Conservation (phyloP, 768 basidiomycete genomes). For the Kwoniella sp. region DNA sequence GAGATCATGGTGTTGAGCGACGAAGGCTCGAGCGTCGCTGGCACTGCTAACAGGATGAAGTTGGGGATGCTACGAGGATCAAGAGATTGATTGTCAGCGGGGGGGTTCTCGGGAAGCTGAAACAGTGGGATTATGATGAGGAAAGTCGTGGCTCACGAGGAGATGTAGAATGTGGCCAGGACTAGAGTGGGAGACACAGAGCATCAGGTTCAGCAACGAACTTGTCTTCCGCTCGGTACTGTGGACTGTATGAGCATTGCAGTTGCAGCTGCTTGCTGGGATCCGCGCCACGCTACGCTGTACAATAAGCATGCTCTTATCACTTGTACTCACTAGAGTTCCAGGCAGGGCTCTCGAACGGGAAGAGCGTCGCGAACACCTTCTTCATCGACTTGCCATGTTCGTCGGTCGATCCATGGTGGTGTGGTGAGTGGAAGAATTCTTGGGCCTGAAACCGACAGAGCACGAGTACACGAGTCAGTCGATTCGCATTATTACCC, state of each 20-base stretch:
- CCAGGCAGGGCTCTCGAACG: constrained; percentile 80
- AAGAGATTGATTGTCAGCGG: constrained; percentile 9
- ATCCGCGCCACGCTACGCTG: not conserved
- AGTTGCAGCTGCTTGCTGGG: constrained; percentile 38
- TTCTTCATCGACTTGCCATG: constrained; percentile 63
- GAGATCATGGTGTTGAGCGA: constrained; percentile 93
- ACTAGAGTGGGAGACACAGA: constrained; percentile 57
- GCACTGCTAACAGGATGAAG: constrained; percentile 91
- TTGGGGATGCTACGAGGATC: constrained; percentile 72
- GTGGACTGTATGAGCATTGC: not conserved
- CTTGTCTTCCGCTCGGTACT: too few relatives aligned
- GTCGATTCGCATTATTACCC: not conserved
- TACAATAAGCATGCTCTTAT: not conserved
- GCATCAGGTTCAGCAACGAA: not conserved
- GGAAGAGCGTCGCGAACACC: constrained; percentile 79
- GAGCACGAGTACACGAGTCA: too few relatives aligned
- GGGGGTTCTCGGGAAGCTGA: too few relatives aligned
- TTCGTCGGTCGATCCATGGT: constrained; percentile 16
- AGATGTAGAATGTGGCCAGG: constrained; percentile 92
- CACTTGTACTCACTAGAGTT: constrained; percentile 65
- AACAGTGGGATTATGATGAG: constrained; percentile 9
- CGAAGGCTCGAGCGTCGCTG: constrained; percentile 77
- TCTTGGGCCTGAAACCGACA: constrained; percentile 18
- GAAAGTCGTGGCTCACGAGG: constrained; percentile 73
- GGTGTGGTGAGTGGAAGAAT: constrained; percentile 10